These are phyloP conservation scores for Amanita pallidorosea DNA, from an alignment of 768 basidiomycete genomes.

Conservation along the genomic window DNA sequence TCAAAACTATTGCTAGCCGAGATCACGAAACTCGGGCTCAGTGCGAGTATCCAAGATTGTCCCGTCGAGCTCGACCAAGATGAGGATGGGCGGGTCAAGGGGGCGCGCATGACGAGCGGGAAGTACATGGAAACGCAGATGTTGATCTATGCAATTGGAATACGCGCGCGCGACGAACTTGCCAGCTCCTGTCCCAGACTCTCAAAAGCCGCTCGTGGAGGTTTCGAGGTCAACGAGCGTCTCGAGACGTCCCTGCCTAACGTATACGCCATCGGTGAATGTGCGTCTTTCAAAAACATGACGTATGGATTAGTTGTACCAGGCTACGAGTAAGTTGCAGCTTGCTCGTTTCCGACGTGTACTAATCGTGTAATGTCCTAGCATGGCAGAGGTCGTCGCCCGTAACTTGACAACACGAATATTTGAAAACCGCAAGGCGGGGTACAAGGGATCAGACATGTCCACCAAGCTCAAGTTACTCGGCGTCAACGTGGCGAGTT, in stretches of 20 bases:
- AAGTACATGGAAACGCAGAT: conserved; percentile 35
- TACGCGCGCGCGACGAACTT: conserved; percentile 60
- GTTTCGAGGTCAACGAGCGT: conserved; percentile 46
- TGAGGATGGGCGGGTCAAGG: conserved; percentile 25
- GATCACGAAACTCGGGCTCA: conserved; percentile 11
- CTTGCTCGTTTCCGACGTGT: not conserved
- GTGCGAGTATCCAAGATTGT: conserved; percentile 2
- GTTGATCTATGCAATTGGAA: conserved; percentile 61
- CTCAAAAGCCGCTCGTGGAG: conserved; percentile 34
- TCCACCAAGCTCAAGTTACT: conserved; percentile 57
- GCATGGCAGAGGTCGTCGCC: conserved; percentile 67
- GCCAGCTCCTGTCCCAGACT: conserved; percentile 40
- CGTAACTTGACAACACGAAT: conserved; percentile 56
- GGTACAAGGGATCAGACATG: conserved; percentile 38
- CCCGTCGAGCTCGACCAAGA: conserved; percentile 3
- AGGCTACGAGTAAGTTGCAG: conserved; percentile 27
- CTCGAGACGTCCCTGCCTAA: conserved; percentile 46
- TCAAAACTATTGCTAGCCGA: conserved; percentile 14
- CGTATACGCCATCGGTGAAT: conserved; percentile 70
- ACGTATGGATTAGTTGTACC: conserved; percentile 70
- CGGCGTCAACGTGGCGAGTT: conserved; percentile 47
- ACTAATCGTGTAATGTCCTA: conserved; percentile 15
- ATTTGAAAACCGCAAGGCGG: conserved; percentile 16
- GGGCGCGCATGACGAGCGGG: conserved; percentile 40
- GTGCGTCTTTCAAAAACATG: conserved; percentile 56